phyloP scores from a whole-genome alignment of 2,329 filamentous ascomycete genomes.

The Aspergillus udagawae region DNA sequence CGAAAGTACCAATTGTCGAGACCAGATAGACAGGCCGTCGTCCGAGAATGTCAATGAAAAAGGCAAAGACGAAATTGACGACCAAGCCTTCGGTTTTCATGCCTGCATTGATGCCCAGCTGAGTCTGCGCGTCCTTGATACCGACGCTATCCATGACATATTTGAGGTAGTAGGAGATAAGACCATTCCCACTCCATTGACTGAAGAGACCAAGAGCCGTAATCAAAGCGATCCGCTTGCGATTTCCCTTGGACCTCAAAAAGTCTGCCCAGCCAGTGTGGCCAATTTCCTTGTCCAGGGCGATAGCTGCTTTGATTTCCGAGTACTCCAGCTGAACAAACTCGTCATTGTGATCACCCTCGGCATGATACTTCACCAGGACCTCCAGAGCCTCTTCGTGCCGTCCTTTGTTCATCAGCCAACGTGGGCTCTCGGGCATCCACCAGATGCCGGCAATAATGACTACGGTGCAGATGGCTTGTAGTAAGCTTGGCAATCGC shows the following conservation, averaged over 20 bases:
- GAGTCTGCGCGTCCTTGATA: constrained; percentile 31
- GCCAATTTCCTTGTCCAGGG: constrained; percentile 42
- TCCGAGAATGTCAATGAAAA: constrained; percentile 36
- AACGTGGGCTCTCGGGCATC: constrained; percentile 16
- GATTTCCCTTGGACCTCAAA: constrained; percentile 39
- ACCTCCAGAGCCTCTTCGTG: neutral
- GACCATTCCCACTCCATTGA: constrained; percentile 52
- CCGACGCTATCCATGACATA: constrained; percentile 33
- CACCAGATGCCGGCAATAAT: constrained; percentile 10
- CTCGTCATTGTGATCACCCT: constrained; percentile 7
- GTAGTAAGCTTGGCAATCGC: constrained; percentile 18
- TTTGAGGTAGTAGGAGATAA: constrained; percentile 36
- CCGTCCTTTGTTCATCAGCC: neutral
- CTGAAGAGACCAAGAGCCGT: constrained; percentile 48
- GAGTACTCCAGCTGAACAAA: neutral
- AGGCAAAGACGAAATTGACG: constrained; percentile 31
- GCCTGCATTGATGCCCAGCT: constrained; percentile 37
- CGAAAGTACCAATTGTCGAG: constrained; percentile 39
- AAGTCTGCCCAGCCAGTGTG: constrained; percentile 38
- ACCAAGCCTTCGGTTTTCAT: constrained; percentile 36
- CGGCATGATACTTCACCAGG: neutral
- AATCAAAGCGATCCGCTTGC: neutral
- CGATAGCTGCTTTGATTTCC: neutral
- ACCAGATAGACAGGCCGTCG: constrained; percentile 41
- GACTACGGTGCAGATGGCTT: constrained; percentile 16